These are phyloP conservation scores for Ophiostoma quercus DNA, from an alignment of 2,329 filamentous ascomycete species.

Conservation along the genomic window DNA sequence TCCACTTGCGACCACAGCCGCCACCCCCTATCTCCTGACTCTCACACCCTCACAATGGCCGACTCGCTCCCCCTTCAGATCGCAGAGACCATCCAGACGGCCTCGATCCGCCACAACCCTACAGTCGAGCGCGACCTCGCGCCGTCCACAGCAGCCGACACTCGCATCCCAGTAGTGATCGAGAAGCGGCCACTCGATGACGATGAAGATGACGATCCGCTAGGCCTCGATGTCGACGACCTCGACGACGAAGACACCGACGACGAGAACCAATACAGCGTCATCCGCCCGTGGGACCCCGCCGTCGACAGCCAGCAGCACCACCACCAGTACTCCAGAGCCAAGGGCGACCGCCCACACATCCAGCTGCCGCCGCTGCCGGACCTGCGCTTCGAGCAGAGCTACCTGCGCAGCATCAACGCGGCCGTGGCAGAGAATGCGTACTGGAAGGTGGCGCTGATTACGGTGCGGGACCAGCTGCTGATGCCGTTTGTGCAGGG, in stretches of 20 bases:
- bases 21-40: background rate
- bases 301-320: constrained; percentile 26
- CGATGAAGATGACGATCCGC: constrained; percentile 50
- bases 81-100: constrained; percentile 74
- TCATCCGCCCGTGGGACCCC: constrained; percentile 51
- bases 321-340: background rate
- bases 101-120: constrained; percentile 67
- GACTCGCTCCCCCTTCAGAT: constrained; percentile 59
- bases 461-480: constrained; percentile 87
- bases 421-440: constrained; percentile 58
- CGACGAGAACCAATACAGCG: constrained; percentile 57
- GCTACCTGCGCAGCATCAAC: constrained; percentile 85
- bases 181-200: constrained; percentile 30
- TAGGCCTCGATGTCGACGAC: constrained; percentile 36
- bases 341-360: constrained; percentile 31
- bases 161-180: constrained; percentile 53
- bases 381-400: constrained; percentile 95
- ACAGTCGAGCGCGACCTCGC: constrained; percentile 71
- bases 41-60: constrained; percentile 42
- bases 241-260: constrained; percentile 39
- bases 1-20: background rate
- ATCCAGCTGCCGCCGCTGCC: constrained; percentile 61
- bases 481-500: constrained; percentile 85
- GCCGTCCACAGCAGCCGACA: constrained; percentile 68
- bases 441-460: constrained; percentile 73